A percentile compares a stretch with the other conserved stretches of the same genome.
Evolutionary conservation across 345 rosid genomes (phyloP).

Genomic region (Hypericum androsaemum): DNA sequence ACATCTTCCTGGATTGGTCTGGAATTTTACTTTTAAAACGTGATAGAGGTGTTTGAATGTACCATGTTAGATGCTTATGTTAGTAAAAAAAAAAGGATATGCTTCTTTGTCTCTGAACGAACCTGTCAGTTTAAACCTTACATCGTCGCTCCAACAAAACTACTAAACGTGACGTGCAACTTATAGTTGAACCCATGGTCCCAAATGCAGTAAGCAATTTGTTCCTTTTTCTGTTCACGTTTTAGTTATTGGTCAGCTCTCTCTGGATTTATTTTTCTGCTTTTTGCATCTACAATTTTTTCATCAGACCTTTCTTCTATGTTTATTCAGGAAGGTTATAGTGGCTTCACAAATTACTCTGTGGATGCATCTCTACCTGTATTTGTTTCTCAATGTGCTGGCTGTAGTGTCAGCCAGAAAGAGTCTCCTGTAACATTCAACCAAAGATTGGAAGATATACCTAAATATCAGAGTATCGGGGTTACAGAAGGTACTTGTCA

Average conservation of each 20-base stretch:
- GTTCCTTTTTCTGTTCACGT: too few relatives aligned
- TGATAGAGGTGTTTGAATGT: not conserved
- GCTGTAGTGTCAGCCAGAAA: slow-evolving; percentile 11
- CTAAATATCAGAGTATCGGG: slow-evolving; percentile 19
- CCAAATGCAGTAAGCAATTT: too few relatives aligned
- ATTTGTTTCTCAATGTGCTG: slow-evolving; percentile 22
- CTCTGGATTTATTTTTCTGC: not conserved
- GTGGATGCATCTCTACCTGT: slow-evolving; percentile 17
- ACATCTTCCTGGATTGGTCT: too few relatives aligned
- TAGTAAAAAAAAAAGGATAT: not conserved
- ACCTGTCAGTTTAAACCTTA: too few relatives aligned
- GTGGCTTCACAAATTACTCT: slow-evolving; percentile 16
- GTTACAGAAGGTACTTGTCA: slow-evolving; percentile 22
- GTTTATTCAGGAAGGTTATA: slow-evolving; percentile 30
- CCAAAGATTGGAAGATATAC: slow-evolving; percentile 18
- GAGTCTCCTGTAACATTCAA: slow-evolving; percentile 18
- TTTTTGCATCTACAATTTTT: not conserved
- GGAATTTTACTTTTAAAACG: too few relatives aligned
- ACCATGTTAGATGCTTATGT: not conserved
- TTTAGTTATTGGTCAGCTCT: too few relatives aligned
- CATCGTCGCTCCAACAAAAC: too few relatives aligned
- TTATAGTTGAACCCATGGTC: too few relatives aligned
- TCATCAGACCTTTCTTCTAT: not conserved
- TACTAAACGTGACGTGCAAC: too few relatives aligned
- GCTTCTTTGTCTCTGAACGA: not conserved